These are phyloP conservation scores for Colletotrichum cereale DNA, from an alignment of 2,329 filamentous ascomycete genomes.

Conservation along the genomic window DNA sequence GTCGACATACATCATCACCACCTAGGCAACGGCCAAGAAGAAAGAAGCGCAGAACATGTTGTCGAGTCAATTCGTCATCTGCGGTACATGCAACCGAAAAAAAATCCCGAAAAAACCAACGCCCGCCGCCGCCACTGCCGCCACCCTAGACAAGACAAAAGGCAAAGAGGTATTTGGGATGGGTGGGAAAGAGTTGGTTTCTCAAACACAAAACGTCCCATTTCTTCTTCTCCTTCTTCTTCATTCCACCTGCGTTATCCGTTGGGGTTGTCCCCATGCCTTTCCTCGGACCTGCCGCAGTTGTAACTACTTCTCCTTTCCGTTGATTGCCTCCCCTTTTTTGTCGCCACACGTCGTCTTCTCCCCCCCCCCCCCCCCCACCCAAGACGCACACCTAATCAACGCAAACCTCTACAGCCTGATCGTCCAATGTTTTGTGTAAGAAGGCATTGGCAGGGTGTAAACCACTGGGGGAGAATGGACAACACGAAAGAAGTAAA, in stretches of 20 bases:
- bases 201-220: not conserved
- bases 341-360: not conserved
- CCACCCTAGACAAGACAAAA: not conserved
- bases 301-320: slow-evolving; percentile 8
- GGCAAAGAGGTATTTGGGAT: slow-evolving; percentile 4
- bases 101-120: no score
- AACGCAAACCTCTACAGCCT: not conserved
- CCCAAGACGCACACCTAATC: not conserved
- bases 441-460: not conserved
- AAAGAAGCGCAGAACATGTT: slow-evolving; percentile 2
- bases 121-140: not conserved
- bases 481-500: slow-evolving; percentile 3
- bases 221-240: not conserved
- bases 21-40: not conserved
- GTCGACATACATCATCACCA: not conserved
- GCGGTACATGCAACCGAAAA: slow-evolving; percentile 8
- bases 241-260: not conserved
- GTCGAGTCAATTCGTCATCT: slow-evolving; percentile 12
- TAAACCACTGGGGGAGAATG: not conserved
- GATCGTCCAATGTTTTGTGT: not conserved
- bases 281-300: slow-evolving; percentile 28
- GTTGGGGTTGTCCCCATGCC: not conserved
- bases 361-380: not conserved
- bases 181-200: not conserved
- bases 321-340: not conserved